Conservation (phyloP, 495 filamentous ascomycete genomes). For the Xanthoparmelia taractica region DNA sequence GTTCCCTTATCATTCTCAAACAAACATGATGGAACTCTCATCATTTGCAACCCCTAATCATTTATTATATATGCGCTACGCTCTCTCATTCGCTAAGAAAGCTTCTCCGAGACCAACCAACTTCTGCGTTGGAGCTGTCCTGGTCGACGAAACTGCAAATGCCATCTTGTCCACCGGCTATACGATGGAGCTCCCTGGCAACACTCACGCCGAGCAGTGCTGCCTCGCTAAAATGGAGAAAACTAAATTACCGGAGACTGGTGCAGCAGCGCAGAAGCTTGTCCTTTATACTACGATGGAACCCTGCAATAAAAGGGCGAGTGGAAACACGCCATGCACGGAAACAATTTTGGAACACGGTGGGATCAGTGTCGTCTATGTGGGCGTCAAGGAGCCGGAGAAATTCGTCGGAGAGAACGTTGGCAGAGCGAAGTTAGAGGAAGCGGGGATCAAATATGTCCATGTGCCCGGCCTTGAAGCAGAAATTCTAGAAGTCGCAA, state of each 20-base stretch:
- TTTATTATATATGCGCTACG: conserved; percentile 58
- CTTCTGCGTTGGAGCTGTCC: conserved; percentile 82
- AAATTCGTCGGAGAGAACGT: conserved; percentile 79
- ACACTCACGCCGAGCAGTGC: conserved; percentile 94
- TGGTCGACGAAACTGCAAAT: conserved; percentile 49
- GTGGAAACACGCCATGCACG: conserved; percentile 75
- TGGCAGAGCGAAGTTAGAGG: conserved; percentile 60
- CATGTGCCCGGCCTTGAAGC: conserved; percentile 68
- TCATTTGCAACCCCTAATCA: conserved; percentile 38
- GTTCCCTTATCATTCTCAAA: too few species aligned
- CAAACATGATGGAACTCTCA: background rate
- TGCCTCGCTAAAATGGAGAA: conserved; percentile 70
- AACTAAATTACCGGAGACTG: conserved; percentile 47
- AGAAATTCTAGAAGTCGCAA: conserved; percentile 73
- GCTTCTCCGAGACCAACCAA: conserved; percentile 83
- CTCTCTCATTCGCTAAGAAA: conserved; percentile 63
- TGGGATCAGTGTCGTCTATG: conserved; percentile 69
- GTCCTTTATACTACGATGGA: conserved; percentile 91
- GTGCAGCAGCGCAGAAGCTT: conserved; percentile 44
- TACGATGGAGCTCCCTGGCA: conserved; percentile 82
- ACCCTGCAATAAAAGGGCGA: conserved; percentile 74
- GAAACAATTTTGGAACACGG: conserved; percentile 63
- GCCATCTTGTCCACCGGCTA: conserved; percentile 76
- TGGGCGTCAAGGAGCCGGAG: conserved; percentile 81
- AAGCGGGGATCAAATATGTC: conserved; percentile 65